These are phyloP conservation scores for Penicillium longicatenatum DNA, from an alignment of 495 filamentous ascomycete species.

Conservation along the genomic window DNA sequence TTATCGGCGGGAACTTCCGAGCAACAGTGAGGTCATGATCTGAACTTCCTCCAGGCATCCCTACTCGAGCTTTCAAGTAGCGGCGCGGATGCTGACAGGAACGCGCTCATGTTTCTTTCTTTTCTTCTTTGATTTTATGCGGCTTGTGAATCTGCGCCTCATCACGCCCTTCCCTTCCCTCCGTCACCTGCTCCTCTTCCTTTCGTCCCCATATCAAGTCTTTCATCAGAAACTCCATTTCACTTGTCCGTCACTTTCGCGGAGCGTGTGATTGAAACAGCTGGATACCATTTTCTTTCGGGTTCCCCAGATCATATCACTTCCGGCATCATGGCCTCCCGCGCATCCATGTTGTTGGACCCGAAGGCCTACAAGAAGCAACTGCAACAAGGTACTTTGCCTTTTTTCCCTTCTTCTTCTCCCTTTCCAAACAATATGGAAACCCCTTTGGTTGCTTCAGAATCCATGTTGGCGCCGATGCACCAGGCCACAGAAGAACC, in stretches of 20 bases:
- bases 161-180: not conserved
- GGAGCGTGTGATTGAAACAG: not conserved
- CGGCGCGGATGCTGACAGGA: not conserved
- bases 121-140: constrained; percentile 1
- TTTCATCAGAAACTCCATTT: not conserved
- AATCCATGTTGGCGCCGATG: not conserved
- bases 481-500: not conserved
- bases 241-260: not conserved
- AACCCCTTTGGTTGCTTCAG: not conserved
- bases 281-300: not conserved
- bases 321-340: constrained; percentile 39
- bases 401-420: constrained; percentile 14
- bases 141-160: not conserved
- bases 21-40: constrained; percentile 25
- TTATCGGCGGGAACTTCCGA: constrained; percentile 36
- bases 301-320: not conserved
- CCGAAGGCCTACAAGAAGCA: constrained; percentile 41
- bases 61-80: not conserved
- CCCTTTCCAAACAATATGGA: not conserved
- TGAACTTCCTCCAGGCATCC: not conserved
- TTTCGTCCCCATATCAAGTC: not conserved
- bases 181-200: not conserved
- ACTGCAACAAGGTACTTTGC: constrained; percentile 37
- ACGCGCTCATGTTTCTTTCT: constrained; percentile 8
- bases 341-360: constrained; percentile 47